Base-by-base conservation (phyloP, 2,329 filamentous ascomycete genomes). In the Plenodomus biglobosus region DNA sequence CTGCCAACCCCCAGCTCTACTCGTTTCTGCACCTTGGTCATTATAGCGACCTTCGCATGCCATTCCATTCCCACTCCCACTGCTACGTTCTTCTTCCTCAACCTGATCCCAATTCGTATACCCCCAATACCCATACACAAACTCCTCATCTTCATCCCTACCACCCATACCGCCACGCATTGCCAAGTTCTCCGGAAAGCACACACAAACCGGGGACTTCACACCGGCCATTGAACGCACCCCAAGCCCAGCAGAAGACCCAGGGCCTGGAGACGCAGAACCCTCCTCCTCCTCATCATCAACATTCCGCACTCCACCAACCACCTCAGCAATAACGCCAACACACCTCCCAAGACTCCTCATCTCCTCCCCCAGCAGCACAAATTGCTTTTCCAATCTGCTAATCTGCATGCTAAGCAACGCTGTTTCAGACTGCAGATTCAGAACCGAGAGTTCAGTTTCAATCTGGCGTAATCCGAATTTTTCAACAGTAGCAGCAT, bases 141-240 rank as follows among this genome's bases (percentile, higher is more conserved):
- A 40, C 15, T 44, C 44, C 30, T 47, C 40, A n/a, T 44, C 44
- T 19, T 48, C 44, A 35, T 40, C 38, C n/a, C 41, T n/a, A 17
- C 21, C 46, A 20, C 46, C 41, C 46, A 44, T 48, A 13, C 42
- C 41, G 5, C 38, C 38, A 40, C 46, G 27, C 17, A 45, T 18
- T 13, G 2, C 18, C 0, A 10, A 10, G 19, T 19, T 2, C 27
- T 11, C 27, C n/a, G n/a, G n/a, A n/a, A n/a, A n/a, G n/a, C n/a
- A n/a, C n/a, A n/a, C n/a, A n/a, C n/a, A n/a, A n/a, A n/a, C n/a
- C n/a, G n/a, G n/a, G n/a, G n/a, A n/a, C n/a, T n/a, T n/a, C n/a
- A n/a, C n/a, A n/a, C n/a, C n/a, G n/a, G n/a, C n/a, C n/a, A n/a
- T n/a, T n/a, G n/a, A n/a, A n/a, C n/a, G n/a, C n/a, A n/a, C n/a